Evolutionary conservation across 768 basidiomycete genomes (phyloP).

Genomic region (Mycena filopes): DNA sequence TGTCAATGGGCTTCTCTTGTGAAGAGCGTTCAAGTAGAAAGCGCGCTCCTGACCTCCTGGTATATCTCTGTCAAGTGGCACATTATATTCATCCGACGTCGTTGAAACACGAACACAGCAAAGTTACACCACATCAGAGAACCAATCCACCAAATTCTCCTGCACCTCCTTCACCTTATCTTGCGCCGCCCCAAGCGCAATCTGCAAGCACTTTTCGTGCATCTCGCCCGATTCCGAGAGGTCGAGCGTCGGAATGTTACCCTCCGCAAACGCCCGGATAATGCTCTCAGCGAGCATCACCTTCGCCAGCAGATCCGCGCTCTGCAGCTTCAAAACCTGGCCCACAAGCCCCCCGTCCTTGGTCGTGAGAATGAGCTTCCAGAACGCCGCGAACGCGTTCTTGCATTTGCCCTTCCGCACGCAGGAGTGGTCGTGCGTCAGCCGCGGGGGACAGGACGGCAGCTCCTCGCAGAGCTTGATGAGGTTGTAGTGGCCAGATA

Average conservation of each 20-base stretch:
- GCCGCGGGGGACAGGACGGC: conserved; percentile 51
- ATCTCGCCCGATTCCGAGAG: conserved; percentile 47
- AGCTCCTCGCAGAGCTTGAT: conserved; percentile 57
- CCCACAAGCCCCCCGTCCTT: conserved; percentile 38
- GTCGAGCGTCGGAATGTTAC: conserved; percentile 52
- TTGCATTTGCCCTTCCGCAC: conserved; percentile 53
- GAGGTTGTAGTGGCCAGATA: conserved; percentile 64
- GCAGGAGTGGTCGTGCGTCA: conserved; percentile 56
- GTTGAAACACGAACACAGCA: too few species aligned
- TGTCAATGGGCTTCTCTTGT: too few species aligned
- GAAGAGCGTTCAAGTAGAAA: too few species aligned
- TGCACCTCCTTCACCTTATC: conserved; percentile 58
- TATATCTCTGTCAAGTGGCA: too few species aligned
- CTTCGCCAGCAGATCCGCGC: conserved; percentile 57
- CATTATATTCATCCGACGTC: too few species aligned
- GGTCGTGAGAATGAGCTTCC: conserved; percentile 55
- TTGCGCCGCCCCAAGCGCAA: conserved; percentile 51
- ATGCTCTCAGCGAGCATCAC: conserved; percentile 59
- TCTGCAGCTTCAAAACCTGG: conserved; percentile 52
- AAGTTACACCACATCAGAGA: conserved; percentile 54
- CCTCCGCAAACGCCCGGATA: conserved; percentile 57
- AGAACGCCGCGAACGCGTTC: conserved; percentile 56
- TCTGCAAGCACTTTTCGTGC: conserved; percentile 57
- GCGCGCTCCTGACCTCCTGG: too few species aligned
- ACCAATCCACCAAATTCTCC: conserved; percentile 58